Base-by-base conservation (phyloP, 345 rosid genomes). In the Salix purpurea region DNA sequence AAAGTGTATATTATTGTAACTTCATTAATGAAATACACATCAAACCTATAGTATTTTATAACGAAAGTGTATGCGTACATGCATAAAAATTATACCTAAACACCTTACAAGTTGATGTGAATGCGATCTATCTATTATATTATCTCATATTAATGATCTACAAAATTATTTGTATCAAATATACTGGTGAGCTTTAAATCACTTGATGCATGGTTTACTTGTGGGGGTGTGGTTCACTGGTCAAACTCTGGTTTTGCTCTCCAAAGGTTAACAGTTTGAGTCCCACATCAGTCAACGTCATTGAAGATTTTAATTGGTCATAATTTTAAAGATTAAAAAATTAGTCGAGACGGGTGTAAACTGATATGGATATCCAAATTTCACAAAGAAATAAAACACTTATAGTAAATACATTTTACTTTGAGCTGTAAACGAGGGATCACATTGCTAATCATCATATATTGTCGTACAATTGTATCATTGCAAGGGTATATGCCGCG, bases 391-490 rank as follows among this genome's bases (percentile, higher is more conserved):
- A 2, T 39, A 10, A 50, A 50, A 28, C 0, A 50, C 18, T 18
- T 40, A 40, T 3, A 50, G 8, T 18, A 21, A 50, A 6, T 18
- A 50, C n/a, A 18, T 18, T 50, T 50, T 50, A 50, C n/a, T 18
- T 18, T 18, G 26, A n/a, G 62, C n/a, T 56, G 2, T 56, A 56
- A 56, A 56, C 26, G 23, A 56, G 62, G 62, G 62, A 56, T 56
- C 81, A 74, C 84, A 77, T 73, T 78, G 46, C 3, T 32, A 64
- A 76, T 67, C 79, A 34, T 34, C 0, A 34, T 34, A 4, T 34
- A 34, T 34, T 34, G 36, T 34, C 6, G 54, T 48, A 6, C 1
- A 48, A 15, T 6, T 48, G 54, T 48, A 48, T 48, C 54, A 15
- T 48, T 15, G 16, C 0, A 48, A 48, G 16, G 21, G 54, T 48